phyloP scores from a whole-genome alignment of 2,329 filamentous ascomycete species.

The Neofusicoccum sp. region DNA sequence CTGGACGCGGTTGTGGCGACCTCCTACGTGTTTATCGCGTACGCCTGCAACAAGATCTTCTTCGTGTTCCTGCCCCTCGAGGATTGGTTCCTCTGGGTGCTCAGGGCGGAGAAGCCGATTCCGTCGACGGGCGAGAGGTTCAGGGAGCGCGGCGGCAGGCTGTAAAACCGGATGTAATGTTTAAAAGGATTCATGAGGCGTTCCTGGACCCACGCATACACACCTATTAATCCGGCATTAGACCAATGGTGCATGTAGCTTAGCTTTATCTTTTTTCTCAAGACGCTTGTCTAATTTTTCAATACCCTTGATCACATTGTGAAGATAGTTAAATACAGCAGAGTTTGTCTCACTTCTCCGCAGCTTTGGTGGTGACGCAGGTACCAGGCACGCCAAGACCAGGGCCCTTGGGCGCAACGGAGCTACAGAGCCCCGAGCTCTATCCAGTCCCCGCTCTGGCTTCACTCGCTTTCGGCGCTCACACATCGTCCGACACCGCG shows the following conservation, averaged over 20 bases:
- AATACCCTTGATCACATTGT: no score
- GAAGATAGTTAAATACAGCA: no score
- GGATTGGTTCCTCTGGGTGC: conserved; percentile 48
- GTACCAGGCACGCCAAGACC: not conserved
- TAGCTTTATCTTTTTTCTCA: no score
- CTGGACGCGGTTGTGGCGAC: conserved; percentile 54
- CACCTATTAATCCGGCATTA: no score
- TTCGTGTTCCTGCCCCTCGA: conserved; percentile 53
- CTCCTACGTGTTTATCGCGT: conserved; percentile 48
- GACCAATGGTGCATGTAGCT: no score
- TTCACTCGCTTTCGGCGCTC: not conserved
- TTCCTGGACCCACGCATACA: not conserved
- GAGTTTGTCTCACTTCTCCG: no score
- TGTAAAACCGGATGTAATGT: conserved; percentile 22
- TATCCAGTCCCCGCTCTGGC: not conserved
- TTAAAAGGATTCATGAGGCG: not conserved
- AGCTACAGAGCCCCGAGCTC: not conserved
- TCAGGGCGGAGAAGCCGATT: conserved; percentile 53
- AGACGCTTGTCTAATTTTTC: no score
- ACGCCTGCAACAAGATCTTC: conserved; percentile 51
- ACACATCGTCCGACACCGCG: not conserved
- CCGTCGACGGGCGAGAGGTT: conserved; percentile 54
- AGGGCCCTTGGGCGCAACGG: not conserved
- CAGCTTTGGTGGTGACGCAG: not conserved
- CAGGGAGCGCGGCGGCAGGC: conserved; percentile 33